phyloP scores from a whole-genome alignment of 2,329 filamentous ascomycete species.

The Corynespora cassiicola region DNA sequence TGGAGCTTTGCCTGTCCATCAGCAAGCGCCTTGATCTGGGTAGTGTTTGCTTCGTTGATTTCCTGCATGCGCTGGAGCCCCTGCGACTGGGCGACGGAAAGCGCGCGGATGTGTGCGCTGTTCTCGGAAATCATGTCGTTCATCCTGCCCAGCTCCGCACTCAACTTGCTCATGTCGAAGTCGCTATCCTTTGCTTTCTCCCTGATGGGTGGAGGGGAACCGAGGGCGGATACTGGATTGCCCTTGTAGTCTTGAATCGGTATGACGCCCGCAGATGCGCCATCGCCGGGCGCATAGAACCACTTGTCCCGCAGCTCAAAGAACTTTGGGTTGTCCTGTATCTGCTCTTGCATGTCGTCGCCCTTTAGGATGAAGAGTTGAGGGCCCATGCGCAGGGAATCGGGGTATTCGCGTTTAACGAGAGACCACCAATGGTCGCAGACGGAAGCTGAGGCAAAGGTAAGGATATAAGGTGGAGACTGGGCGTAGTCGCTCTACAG shows the following conservation, averaged over 20 bases:
- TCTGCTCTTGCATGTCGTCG: slow-evolving; percentile 39
- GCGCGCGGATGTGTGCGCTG: slow-evolving; percentile 38
- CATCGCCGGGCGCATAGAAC: slow-evolving; percentile 39
- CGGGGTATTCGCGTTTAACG: slow-evolving; percentile 37
- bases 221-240: slow-evolving; percentile 17
- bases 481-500: slow-evolving; percentile 36
- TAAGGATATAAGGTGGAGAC: slow-evolving; percentile 41
- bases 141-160: slow-evolving; percentile 32
- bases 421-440: slow-evolving; percentile 42
- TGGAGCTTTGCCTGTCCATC: slow-evolving; percentile 39
- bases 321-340: slow-evolving; percentile 38
- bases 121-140: slow-evolving; percentile 36
- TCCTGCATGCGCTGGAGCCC: slow-evolving; percentile 44
- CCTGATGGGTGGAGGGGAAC: slow-evolving; percentile 5
- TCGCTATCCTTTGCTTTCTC: slow-evolving; percentile 12
- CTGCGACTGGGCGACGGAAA: slow-evolving; percentile 40
- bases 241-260: slow-evolving; percentile 38
- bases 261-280: slow-evolving; percentile 27
- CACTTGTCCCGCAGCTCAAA: slow-evolving; percentile 38
- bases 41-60: slow-evolving; percentile 42
- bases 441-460: slow-evolving; percentile 38
- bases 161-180: slow-evolving; percentile 29
- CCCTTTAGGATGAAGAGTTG: slow-evolving; percentile 44
- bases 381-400: slow-evolving; percentile 34
- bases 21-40: slow-evolving; percentile 42